These are phyloP conservation scores for Diaporthe sp. DNA, from an alignment of 2,329 filamentous ascomycete species.

Conservation along the genomic window DNA sequence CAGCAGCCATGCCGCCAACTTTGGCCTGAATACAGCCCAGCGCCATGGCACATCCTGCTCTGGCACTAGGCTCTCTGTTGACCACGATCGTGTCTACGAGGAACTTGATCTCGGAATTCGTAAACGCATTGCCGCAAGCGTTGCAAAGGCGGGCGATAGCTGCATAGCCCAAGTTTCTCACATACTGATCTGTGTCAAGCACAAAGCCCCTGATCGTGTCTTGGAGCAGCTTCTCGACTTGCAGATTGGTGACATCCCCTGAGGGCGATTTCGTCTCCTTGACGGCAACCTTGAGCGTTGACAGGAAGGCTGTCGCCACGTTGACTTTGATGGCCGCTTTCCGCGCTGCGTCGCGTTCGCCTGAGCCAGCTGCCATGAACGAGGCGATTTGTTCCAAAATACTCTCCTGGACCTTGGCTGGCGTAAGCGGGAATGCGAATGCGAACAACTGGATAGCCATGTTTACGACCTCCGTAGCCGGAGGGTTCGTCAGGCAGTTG, in stretches of 20 bases:
- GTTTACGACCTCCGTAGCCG: constrained; percentile 94
- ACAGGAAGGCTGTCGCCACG: constrained; percentile 84
- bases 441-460: constrained; percentile 94
- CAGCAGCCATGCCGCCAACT: constrained; percentile 97
- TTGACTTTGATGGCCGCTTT: constrained; percentile 95
- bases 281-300: constrained; percentile 85
- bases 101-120: constrained; percentile 86
- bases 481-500: constrained; percentile 76
- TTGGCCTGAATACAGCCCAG: constrained; percentile 94
- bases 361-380: constrained; percentile 82
- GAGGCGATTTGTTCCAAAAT: constrained; percentile 94
- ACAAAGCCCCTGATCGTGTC: constrained; percentile 81
- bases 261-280: constrained; percentile 81
- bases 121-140: constrained; percentile 87
- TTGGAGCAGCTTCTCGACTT: constrained; percentile 88
- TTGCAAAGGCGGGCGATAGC: constrained; percentile 89
- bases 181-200: constrained; percentile 85
- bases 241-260: constrained; percentile 80
- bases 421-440: constrained; percentile 89
- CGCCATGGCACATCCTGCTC: constrained; percentile 94
- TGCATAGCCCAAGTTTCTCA: constrained; percentile 88
- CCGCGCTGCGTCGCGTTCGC: constrained; percentile 88
- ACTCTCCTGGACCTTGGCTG: constrained; percentile 93
- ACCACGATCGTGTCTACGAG: constrained; percentile 94
- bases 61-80: constrained; percentile 92